These are phyloP conservation scores for Trichoderma virens DNA, from an alignment of 495 filamentous ascomycete species.

Conservation along the genomic window DNA sequence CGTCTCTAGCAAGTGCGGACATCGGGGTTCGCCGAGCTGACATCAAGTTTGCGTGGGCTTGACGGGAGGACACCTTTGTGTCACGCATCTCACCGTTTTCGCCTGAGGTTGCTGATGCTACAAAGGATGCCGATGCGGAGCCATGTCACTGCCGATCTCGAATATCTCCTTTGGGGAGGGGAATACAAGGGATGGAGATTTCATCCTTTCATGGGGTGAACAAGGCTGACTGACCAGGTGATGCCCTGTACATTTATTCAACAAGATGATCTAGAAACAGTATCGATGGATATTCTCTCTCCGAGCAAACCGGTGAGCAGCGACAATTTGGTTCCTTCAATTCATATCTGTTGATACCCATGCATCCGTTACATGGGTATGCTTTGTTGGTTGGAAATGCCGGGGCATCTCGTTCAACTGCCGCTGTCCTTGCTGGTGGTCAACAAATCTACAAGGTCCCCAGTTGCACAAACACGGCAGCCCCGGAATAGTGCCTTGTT, in stretches of 20 bases:
- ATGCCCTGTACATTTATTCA: too few species aligned
- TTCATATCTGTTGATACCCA: too few species aligned
- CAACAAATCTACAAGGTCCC: background rate
- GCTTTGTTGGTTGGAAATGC: background rate
- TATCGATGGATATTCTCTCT: too few species aligned
- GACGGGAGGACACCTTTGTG: background rate
- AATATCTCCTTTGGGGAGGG: background rate
- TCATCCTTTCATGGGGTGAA: background rate
- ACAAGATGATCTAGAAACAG: too few species aligned
- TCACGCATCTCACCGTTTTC: background rate
- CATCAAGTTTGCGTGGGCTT: background rate
- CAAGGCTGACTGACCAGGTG: background rate
- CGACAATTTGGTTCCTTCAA: too few species aligned
- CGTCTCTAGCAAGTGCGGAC: background rate
- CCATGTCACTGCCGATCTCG: background rate
- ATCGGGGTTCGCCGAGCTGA: constrained; percentile 3
- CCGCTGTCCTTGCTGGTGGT: constrained; percentile 2
- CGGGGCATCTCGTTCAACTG: background rate
- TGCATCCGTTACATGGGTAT: background rate
- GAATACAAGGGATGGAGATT: background rate
- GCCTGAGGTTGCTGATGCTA: background rate
- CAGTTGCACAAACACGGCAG: background rate
- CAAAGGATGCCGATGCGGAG: background rate
- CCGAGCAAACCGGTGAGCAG: too few species aligned
- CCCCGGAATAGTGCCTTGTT: background rate